A percentile compares a stretch with the other conserved stretches of the same genome.
Conservation (phyloP, 495 filamentous ascomycete genomes). For the Symbiotaphrina buchneri region DNA sequence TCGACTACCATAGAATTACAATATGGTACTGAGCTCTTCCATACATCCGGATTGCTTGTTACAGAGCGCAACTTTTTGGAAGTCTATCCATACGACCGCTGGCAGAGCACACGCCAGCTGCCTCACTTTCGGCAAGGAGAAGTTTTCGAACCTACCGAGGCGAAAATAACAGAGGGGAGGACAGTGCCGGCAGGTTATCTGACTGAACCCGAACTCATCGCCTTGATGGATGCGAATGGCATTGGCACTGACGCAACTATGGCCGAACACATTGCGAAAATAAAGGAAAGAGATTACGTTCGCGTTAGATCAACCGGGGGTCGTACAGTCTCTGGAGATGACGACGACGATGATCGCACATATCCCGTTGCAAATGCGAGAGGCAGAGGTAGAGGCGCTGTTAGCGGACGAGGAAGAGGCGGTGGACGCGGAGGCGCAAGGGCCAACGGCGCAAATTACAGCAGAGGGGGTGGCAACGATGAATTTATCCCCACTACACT, state of each 20-base stretch:
- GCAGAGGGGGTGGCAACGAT: constrained; percentile 26
- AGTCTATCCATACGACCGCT: constrained; percentile 90
- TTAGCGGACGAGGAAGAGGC: constrained; percentile 12
- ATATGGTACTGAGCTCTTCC: constrained; percentile 70
- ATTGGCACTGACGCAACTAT: constrained; percentile 98
- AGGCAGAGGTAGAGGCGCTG: constrained; percentile 15
- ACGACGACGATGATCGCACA: constrained; percentile 14
- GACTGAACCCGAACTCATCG: constrained; percentile 93
- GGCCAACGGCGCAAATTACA: constrained; percentile 16
- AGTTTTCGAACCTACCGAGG: constrained; percentile 70
- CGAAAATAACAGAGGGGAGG: constrained; percentile 69
- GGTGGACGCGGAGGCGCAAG: constrained; percentile 8
- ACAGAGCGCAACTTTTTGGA: constrained; percentile 80
- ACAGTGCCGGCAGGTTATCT: constrained; percentile 67
- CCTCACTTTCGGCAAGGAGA: constrained; percentile 61
- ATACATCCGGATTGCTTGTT: constrained; percentile 64
- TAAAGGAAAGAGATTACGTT: constrained; percentile 75
- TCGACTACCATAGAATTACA: constrained; percentile 63
- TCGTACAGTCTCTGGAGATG: constrained; percentile 10
- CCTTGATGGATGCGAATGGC: constrained; percentile 93
- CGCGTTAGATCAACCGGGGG: constrained; percentile 30
- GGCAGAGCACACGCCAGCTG: constrained; percentile 69
- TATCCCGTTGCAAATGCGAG: too few relatives aligned
- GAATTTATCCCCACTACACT: constrained; percentile 83
- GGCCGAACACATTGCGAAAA: constrained; percentile 94